These are phyloP conservation scores for Talaromyces marneffei DNA, from an alignment of 2,329 filamentous ascomycete species.

Conservation along the genomic window DNA sequence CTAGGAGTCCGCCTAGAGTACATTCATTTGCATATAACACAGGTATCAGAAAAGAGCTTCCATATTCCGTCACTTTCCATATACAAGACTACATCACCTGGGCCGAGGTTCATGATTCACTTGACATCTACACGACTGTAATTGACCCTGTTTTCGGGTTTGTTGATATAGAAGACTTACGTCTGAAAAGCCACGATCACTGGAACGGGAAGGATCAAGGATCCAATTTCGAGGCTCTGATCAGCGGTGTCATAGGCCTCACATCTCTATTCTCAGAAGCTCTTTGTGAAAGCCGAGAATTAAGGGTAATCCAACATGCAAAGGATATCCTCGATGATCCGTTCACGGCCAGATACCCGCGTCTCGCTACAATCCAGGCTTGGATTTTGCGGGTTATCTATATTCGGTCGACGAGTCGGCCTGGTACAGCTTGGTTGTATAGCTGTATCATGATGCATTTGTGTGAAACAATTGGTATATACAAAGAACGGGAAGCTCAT, in stretches of 20 bases:
- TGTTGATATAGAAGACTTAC: constrained; percentile 24
- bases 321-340: constrained; percentile 41
- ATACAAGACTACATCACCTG: constrained; percentile 23
- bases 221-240: constrained; percentile 29
- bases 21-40: constrained; percentile 36
- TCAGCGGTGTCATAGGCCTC: constrained; percentile 28
- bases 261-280: constrained; percentile 28
- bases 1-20: constrained; percentile 29
- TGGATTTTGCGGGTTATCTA: constrained; percentile 50
- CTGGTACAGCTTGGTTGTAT: constrained; percentile 50
- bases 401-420: constrained; percentile 45
- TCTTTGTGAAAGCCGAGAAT: constrained; percentile 21
- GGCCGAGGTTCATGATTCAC: constrained; percentile 21
- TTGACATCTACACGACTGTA: constrained; percentile 25
- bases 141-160: constrained; percentile 31
- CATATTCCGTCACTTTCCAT: constrained; percentile 18
- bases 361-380: constrained; percentile 24
- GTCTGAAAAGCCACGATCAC: constrained; percentile 22
- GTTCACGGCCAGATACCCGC: constrained; percentile 20
- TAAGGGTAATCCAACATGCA: constrained; percentile 29
- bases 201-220: constrained; percentile 24
- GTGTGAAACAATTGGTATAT: constrained; percentile 43
- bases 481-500: constrained; percentile 19
- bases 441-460: constrained; percentile 52
- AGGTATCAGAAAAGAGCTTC: constrained; percentile 27